Base-by-base conservation (phyloP, 768 basidiomycete genomes). In the Phlebiopsis flavidoalba region DNA sequence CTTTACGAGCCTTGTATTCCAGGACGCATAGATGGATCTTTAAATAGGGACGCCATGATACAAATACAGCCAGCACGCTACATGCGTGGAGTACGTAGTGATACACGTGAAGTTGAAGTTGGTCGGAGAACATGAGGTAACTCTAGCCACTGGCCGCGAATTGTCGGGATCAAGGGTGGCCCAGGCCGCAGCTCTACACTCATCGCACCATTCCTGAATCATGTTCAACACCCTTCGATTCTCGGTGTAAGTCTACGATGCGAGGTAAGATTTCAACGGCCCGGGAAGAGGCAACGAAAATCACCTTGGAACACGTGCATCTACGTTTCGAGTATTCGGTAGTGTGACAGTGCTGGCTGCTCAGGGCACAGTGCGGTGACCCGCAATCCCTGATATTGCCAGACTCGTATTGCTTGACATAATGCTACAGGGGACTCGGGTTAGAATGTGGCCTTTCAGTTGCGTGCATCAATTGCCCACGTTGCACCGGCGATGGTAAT, bases 401-500 rank as follows among this genome's bases (percentile, higher is more conserved):
- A 40, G 69, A 65, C 57, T 71, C 70, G 66, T 71, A 69, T 45
- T 64, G 61, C 60, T 71, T 71, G 35, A 71, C 65, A 55, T 67
- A 71, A 59, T 71, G 70, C 69, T 71, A 53, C 2, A 43, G 17
- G 8, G 40, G 40, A 17, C 40, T 12, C 40, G 40, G 12, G 40
- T 43, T 43, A 43, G 40, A 8, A 31, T 26, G 50, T n/a, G 40
- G 6, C n/a, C 12, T 35, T 19, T 33, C 55, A 47, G 26, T 35
- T 50, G 33, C 31, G 35, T 22, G 12, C 21, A 48, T 43, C 40
- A 17, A 43, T 10, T 14, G 43, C 64, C 43, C 57, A 69, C 70
- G 62, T 69, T 58, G 65, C 70, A 71, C 36, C 64, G 66, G 62
- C 70, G 68, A 57, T 71, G 68, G 64, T 67, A 69, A 63, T 71